phyloP scores from a whole-genome alignment of 495 filamentous ascomycete genomes.

The Penicillium simplicissimum region DNA sequence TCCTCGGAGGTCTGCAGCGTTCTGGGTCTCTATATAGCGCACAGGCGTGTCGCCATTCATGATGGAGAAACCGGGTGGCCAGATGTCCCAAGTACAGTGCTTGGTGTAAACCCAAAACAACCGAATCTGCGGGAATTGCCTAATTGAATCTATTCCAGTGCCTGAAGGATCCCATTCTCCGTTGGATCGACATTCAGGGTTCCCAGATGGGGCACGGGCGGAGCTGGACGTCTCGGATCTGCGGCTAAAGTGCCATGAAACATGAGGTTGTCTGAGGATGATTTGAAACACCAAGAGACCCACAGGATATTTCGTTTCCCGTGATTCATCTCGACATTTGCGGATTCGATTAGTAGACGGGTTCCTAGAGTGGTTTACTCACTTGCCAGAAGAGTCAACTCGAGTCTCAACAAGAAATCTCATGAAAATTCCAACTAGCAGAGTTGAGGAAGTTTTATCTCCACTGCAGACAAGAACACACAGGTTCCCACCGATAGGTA shows the following conservation, averaged over 20 bases:
- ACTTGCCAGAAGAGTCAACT: too few species aligned
- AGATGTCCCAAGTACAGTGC: neutral
- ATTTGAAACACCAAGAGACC: neutral
- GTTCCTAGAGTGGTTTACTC: too few species aligned
- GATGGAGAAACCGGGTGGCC: neutral
- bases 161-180: neutral
- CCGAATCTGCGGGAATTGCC: neutral
- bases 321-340: neutral
- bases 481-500: too few species aligned
- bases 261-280: neutral
- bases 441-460: too few species aligned
- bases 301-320: neutral
- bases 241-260: conserved; percentile 1
- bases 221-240: conserved; percentile 1
- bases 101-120: neutral
- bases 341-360: neutral
- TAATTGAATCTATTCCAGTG: neutral
- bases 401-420: too few species aligned
- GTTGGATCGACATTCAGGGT: conserved; percentile 2
- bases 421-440: too few species aligned
- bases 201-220: conserved; percentile 9
- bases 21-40: neutral
- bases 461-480: too few species aligned
- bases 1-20: neutral
- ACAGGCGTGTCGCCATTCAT: neutral